phyloP scores from a whole-genome alignment of 2,329 filamentous ascomycete genomes.

The Lachnellula hyalina region DNA sequence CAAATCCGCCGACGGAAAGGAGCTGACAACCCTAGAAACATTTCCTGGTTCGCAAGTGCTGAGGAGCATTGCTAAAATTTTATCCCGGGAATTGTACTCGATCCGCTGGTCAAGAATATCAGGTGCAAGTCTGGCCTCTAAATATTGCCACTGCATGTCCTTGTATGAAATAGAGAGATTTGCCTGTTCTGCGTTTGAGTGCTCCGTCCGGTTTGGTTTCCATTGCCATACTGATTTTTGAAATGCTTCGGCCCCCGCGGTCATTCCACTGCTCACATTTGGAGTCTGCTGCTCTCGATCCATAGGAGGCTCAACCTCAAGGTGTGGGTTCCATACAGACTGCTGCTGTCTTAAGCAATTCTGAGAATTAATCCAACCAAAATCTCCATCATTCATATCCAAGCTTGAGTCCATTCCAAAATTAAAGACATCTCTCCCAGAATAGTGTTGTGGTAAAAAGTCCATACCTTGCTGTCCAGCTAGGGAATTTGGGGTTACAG shows the following conservation, averaged over 20 bases:
- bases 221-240: conserved; percentile 14
- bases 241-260: conserved; percentile 9
- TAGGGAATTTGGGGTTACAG: neutral
- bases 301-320: neutral
- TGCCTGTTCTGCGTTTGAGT: conserved; percentile 5
- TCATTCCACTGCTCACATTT: neutral
- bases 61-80: conserved; percentile 20
- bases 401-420: conserved; percentile 5
- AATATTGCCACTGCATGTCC: conserved; percentile 5
- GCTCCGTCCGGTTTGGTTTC: conserved; percentile 10
- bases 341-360: neutral
- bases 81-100: conserved; percentile 13
- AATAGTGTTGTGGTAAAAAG: neutral
- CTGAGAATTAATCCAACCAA: conserved; percentile 1
- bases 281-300: neutral
- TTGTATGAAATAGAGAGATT: conserved; percentile 6
- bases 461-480: neutral
- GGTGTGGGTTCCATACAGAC: neutral
- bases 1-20: conserved; percentile 20
- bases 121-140: neutral
- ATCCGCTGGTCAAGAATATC: conserved; percentile 6
- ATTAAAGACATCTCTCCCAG: conserved; percentile 2
- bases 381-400: conserved; percentile 2
- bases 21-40: conserved; percentile 8
- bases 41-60: conserved; percentile 1